Conservation (phyloP, 139 green algal genomes). For the Asterochloris erici region DNA sequence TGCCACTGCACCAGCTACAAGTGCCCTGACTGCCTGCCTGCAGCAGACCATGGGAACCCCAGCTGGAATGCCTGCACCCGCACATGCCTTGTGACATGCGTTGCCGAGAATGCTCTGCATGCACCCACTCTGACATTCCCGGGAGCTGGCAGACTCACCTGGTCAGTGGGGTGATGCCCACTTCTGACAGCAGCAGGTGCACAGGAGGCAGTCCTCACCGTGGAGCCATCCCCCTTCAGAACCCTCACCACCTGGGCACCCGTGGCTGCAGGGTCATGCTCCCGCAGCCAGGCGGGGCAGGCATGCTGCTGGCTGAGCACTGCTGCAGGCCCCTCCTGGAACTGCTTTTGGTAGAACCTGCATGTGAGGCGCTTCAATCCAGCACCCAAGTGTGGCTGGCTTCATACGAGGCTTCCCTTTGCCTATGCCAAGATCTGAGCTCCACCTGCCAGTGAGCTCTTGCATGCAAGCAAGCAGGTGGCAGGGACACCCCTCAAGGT, state of each 20-base stretch:
- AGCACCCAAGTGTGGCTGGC: background rate
- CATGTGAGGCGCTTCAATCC: too few relatives aligned
- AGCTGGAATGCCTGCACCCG: too few relatives aligned
- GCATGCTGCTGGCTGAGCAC: background rate
- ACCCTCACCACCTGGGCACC: too few relatives aligned
- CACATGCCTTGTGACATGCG: too few relatives aligned
- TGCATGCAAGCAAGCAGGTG: background rate
- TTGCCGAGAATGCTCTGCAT: background rate
- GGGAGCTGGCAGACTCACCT: background rate
- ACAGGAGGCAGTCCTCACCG: too few relatives aligned
- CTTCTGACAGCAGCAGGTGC: background rate
- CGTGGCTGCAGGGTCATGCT: background rate
- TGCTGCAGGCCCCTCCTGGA: conserved; percentile 1
- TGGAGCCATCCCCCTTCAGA: too few relatives aligned
- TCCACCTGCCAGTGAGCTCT: background rate
- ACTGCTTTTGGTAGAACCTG: conserved; percentile 15
- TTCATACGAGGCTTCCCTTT: background rate
- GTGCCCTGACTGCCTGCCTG: too few relatives aligned
- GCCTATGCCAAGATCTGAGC: background rate
- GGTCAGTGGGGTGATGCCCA: background rate
- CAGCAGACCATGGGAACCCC: too few relatives aligned
- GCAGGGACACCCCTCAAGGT: background rate
- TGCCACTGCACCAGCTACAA: too few relatives aligned
- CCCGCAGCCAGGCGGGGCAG: background rate
- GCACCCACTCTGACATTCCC: background rate